A percentile compares a stretch with the other conserved stretches of the same genome.
Evolutionary conservation across 768 basidiomycete genomes (phyloP).

Genomic region (Suillus discolor): DNA sequence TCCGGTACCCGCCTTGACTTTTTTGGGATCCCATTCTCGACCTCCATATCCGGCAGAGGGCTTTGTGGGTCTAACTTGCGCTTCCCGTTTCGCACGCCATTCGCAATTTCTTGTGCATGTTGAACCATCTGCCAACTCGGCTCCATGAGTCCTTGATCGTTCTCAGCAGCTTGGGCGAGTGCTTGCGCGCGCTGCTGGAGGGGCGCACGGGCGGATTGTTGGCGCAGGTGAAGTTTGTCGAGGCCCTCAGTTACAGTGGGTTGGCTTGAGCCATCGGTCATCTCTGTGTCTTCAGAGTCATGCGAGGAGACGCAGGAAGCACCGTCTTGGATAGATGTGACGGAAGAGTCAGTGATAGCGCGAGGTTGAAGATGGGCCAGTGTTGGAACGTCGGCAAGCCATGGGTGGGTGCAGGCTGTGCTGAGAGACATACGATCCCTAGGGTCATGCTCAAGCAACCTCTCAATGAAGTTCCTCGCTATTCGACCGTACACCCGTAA

Average conservation of each 20-base stretch:
- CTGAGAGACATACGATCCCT: constrained; percentile 67
- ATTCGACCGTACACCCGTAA: constrained; percentile 33
- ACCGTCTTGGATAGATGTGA: constrained; percentile 26
- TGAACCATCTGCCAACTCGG: constrained; percentile 61
- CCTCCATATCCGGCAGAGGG: constrained; percentile 26
- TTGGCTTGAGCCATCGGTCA: constrained; percentile 17
- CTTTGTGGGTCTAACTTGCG: constrained; percentile 37
- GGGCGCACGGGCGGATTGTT: constrained; percentile 20
- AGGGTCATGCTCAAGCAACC: constrained; percentile 69
- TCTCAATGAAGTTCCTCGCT: constrained; percentile 69
- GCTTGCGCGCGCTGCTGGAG: constrained; percentile 54
- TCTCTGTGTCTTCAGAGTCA: constrained; percentile 19
- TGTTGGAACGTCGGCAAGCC: constrained; percentile 50
- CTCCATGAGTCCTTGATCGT: constrained; percentile 42
- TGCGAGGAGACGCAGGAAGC: not conserved
- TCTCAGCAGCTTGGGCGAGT: constrained; percentile 47
- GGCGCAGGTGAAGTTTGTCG: constrained; percentile 36
- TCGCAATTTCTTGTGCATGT: constrained; percentile 21
- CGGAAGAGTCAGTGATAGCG: constrained; percentile 19
- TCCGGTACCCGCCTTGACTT: constrained; percentile 23
- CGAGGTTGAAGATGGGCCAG: not conserved
- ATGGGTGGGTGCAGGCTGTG: constrained; percentile 71
- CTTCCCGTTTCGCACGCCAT: constrained; percentile 36
- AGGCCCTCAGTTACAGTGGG: constrained; percentile 35
- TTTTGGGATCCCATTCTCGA: constrained; percentile 23